Conservation (phyloP, 768 basidiomycete genomes). For the Ramaria sp. region DNA sequence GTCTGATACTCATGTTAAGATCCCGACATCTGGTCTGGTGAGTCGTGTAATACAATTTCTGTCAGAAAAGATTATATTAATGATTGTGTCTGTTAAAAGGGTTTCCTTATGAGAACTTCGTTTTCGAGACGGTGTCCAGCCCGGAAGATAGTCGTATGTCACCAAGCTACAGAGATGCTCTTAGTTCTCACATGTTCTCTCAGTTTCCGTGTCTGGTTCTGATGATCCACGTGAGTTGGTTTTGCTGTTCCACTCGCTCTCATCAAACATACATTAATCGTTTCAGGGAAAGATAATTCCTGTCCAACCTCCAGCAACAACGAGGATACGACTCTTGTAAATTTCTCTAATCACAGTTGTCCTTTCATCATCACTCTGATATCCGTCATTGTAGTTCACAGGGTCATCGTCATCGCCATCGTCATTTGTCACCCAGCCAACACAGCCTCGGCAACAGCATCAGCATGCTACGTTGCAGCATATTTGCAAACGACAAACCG, state of each 20-base stretch:
- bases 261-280: background rate
- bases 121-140: too few species aligned
- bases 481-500: background rate
- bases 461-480: background rate
- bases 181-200: background rate
- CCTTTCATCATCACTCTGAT: too few species aligned
- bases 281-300: background rate
- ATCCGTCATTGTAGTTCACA: background rate
- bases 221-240: background rate
- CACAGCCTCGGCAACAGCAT: background rate
- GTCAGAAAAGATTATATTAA: too few species aligned
- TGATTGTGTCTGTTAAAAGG: too few species aligned
- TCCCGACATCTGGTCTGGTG: too few species aligned
- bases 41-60: too few species aligned
- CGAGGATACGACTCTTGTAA: too few species aligned
- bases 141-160: background rate
- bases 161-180: background rate
- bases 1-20: too few species aligned
- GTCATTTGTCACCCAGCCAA: background rate
- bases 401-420: background rate
- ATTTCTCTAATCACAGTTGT: too few species aligned
- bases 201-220: background rate
- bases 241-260: background rate
- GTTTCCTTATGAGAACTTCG: too few species aligned
- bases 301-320: too few species aligned